phyloP scores from a whole-genome alignment of 208 protist species.

The Leishmania gerbilli region DNA sequence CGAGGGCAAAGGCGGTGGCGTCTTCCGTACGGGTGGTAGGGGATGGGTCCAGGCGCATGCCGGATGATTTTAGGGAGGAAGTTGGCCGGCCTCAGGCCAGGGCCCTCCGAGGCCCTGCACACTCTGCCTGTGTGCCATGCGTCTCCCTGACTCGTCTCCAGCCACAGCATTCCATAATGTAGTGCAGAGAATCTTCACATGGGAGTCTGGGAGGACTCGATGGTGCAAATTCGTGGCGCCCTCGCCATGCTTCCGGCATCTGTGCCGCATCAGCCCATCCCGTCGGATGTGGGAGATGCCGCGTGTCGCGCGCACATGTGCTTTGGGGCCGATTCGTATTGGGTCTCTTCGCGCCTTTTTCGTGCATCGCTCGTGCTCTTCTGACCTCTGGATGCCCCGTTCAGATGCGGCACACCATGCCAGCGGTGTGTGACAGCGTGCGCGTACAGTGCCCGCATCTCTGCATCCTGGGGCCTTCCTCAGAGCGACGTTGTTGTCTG shows the following conservation, averaged over 20 bases:
- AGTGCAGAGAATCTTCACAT: not conserved
- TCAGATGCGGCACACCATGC: not conserved
- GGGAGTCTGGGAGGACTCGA: not conserved
- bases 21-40: not conserved
- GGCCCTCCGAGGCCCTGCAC: not conserved
- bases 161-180: not conserved
- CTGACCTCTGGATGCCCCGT: not conserved
- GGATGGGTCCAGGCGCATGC: not conserved
- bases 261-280: not conserved
- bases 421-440: not conserved
- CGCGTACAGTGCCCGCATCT: not conserved
- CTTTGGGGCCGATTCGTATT: not conserved
- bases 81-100: not conserved
- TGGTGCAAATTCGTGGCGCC: not conserved
- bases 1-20: not conserved
- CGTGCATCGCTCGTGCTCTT: not conserved
- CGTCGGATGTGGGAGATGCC: not conserved
- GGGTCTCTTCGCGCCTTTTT: not conserved
- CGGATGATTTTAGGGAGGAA: not conserved
- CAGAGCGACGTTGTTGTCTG: not conserved
- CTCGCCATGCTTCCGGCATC: not conserved
- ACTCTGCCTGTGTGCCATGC: not conserved
- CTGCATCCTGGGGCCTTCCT: not conserved
- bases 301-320: not conserved
- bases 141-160: not conserved